These are phyloP conservation scores for Fraxinus floribunda DNA, from an alignment of 305 asterid genomes.

Conservation along the genomic window DNA sequence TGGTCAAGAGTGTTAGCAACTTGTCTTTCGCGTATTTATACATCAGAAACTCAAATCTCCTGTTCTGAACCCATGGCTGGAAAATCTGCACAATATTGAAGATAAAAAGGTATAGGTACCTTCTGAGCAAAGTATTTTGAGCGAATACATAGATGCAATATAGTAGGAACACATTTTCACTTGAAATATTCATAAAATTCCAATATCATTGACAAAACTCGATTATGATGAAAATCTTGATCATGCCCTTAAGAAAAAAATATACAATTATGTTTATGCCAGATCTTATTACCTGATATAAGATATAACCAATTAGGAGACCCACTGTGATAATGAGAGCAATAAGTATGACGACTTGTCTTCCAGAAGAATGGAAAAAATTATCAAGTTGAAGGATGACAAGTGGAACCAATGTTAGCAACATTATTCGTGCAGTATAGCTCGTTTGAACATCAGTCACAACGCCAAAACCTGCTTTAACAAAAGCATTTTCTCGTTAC, in stretches of 20 bases:
- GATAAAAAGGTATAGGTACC: not conserved
- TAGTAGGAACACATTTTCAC: not conserved
- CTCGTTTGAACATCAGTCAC: slow-evolving; percentile 61
- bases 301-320: slow-evolving; percentile 42
- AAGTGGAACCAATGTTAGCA: slow-evolving; percentile 54
- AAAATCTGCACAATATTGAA: slow-evolving; percentile 17
- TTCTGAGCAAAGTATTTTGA: not conserved
- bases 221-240: not conserved
- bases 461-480: slow-evolving; percentile 48
- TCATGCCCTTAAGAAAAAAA: not conserved
- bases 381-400: slow-evolving; percentile 40
- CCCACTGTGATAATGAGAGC: slow-evolving; percentile 47
- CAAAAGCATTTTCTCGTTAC: not conserved
- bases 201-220: too few relatives aligned
- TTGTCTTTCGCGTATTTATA: slow-evolving; percentile 44
- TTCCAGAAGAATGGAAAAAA: not conserved
- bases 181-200: too few relatives aligned
- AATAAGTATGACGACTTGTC: slow-evolving; percentile 24
- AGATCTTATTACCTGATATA: slow-evolving; percentile 44
- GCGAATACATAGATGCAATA: not conserved
- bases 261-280: too few relatives aligned
- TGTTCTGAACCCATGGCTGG: slow-evolving; percentile 47
- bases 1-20: slow-evolving; percentile 36
- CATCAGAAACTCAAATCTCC: slow-evolving; percentile 44
- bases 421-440: slow-evolving; percentile 64